Conservation (phyloP, 108 stramenopile genomes). For the Cyclotella choctawhatcheeana region DNA sequence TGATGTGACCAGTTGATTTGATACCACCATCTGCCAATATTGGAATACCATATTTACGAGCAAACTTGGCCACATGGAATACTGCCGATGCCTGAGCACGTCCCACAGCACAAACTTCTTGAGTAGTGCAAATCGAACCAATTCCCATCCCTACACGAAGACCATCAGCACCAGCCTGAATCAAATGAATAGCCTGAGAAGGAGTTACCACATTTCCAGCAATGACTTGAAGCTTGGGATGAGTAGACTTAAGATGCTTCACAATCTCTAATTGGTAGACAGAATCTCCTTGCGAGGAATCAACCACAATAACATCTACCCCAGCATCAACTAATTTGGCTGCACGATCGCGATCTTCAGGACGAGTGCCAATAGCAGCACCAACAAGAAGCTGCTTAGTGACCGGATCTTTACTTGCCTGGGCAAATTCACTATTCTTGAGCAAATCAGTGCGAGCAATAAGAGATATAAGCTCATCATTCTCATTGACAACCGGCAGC, state of each 20-base stretch:
- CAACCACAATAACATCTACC: constrained; percentile 99
- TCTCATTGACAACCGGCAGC: constrained; percentile 96
- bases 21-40: constrained; percentile 99
- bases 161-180: constrained; percentile 99
- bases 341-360: constrained; percentile 94
- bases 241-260: constrained; percentile 83
- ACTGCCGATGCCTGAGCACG: constrained; percentile 99
- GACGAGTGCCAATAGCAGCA: constrained; percentile 98
- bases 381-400: constrained; percentile 98
- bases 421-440: constrained; percentile 97
- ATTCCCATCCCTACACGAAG: constrained; percentile 99
- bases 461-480: constrained; percentile 96
- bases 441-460: constrained; percentile 98
- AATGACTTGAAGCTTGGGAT: constrained; percentile 94
- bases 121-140: constrained; percentile 99
- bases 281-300: constrained; percentile 99
- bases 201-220: constrained; percentile 99
- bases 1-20: constrained; percentile 97
- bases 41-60: constrained; percentile 94
- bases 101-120: constrained; percentile 99
- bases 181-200: constrained; percentile 95
- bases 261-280: constrained; percentile 99
- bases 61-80: constrained; percentile 96
- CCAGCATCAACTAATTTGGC: constrained; percentile 93
- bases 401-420: constrained; percentile 90